Evolutionary conservation across 2,329 filamentous ascomycete genomes (phyloP), one percentile per base, ranked within the genome.

Genomic region (Colletotrichum graminicola): DNA sequence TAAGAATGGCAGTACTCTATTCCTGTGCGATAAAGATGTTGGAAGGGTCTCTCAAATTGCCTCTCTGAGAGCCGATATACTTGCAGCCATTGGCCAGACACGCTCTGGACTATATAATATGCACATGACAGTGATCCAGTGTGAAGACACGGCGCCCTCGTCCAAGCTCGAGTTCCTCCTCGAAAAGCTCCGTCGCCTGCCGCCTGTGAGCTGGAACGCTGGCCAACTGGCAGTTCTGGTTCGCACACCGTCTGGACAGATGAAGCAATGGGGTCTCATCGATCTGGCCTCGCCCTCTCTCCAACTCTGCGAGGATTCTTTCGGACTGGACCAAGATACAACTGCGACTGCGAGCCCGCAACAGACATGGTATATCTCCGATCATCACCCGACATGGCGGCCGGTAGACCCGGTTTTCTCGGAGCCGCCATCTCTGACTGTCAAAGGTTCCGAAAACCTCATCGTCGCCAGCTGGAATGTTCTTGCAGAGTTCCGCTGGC

Each of bases 91-190:
- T 21, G 80, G 80, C 1, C 78, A 79, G 49, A 41, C 69, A 5
- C 70, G 71, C 5, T 66, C 74, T 14, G 73, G 73, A 4, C 62
- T 67, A 0, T 86, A 82, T 70, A 80, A 77, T 16, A 81, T 84
- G 75, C 90, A 92, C 77, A 79, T 92, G 78, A 92, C 89, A 0
- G 79, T 92, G 32, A 90, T 87, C 0, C 90, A 92, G 75, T 88
- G 83, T 52, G 82, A 86, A 45, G 83, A 88, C 32, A 74, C 80
- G 7, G 47, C 51, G 12, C 76, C 80, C 5, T 78, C 82, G 6
- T 81, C 83, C 23, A 79, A 83, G n/a, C 85, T 88, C 71, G 80
- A 84, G 10, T 87, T 85, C 43, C 77, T 91, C 6, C 70, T 88
- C 5, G 81, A 86, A 26, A 91, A 91, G 75, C 83, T 85, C 5